Conservation (phyloP, 257 asterid species). For the Linaria vulgaris region DNA sequence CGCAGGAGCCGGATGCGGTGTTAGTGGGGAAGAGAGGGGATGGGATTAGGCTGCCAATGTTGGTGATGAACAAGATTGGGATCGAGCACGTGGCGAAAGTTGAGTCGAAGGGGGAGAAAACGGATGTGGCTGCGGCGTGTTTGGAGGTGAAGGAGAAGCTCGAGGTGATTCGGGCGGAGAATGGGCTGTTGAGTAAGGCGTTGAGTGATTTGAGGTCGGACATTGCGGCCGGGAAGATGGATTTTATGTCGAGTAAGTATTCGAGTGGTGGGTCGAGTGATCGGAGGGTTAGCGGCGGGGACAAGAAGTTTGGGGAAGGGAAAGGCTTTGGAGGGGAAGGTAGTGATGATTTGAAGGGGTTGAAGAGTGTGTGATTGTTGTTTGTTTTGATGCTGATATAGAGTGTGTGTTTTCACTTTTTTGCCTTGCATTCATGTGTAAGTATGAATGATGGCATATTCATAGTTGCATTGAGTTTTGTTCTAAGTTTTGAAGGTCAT, state of each 20-base stretch:
- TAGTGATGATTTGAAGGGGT: conserved; percentile 43
- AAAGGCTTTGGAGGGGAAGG: conserved; percentile 30
- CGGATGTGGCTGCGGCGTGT: conserved; percentile 58
- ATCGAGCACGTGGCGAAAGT: conserved; percentile 59
- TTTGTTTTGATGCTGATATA: conserved; percentile 2
- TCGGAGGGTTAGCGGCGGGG: conserved; percentile 33
- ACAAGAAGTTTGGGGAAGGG: conserved; percentile 22
- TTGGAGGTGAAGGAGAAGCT: conserved; percentile 77
- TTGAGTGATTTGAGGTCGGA: conserved; percentile 72
- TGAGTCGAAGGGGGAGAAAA: conserved; percentile 32
- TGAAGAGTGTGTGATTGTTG: conserved; percentile 34
- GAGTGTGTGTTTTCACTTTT: neutral
- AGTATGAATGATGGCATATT: conserved; percentile 6
- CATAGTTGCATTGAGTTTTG: conserved; percentile 23
- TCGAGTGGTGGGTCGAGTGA: conserved; percentile 34
- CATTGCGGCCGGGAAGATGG: conserved; percentile 51
- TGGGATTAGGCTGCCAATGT: conserved; percentile 47
- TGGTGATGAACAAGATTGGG: conserved; percentile 87
- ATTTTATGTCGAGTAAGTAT: conserved; percentile 25
- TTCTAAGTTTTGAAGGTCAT: neutral
- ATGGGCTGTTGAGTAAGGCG: conserved; percentile 70
- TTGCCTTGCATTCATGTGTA: conserved; percentile 20
- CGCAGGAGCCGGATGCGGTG: conserved; percentile 46
- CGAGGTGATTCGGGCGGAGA: conserved; percentile 67
- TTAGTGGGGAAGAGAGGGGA: conserved; percentile 42